These are phyloP conservation scores for Globisporangium ultimum DNA, from an alignment of 352 stramenopile species.

Conservation along the genomic window DNA sequence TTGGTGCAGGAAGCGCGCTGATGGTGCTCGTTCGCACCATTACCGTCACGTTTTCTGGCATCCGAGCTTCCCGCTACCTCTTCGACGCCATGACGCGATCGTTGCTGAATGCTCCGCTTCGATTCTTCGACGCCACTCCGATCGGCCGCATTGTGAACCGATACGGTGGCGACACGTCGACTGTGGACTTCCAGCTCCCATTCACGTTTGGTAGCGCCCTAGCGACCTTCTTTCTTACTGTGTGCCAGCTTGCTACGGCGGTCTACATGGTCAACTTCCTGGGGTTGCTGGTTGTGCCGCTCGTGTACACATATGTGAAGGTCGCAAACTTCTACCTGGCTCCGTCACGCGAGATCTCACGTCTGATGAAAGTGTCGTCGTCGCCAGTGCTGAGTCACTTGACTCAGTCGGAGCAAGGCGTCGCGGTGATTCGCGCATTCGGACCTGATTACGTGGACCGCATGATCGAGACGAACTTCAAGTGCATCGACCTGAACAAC, in stretches of 20 bases:
- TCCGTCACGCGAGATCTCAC: constrained; percentile 36
- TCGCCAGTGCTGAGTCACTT: constrained; percentile 42
- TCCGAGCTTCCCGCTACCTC: constrained; percentile 43
- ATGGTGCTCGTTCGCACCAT: constrained; percentile 31
- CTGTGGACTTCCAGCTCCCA: constrained; percentile 76
- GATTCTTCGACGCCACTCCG: constrained; percentile 92
- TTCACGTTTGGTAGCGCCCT: constrained; percentile 32
- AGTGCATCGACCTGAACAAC: constrained; percentile 22
- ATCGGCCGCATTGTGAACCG: constrained; percentile 89
- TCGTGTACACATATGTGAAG: constrained; percentile 78
- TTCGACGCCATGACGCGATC: constrained; percentile 86
- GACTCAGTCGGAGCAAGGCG: constrained; percentile 35
- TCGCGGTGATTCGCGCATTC: constrained; percentile 39
- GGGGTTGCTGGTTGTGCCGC: constrained; percentile 30
- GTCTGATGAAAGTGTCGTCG: constrained; percentile 29
- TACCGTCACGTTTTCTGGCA: constrained; percentile 31
- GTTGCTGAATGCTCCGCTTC: constrained; percentile 81
- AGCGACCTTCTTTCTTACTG: constrained; percentile 54
- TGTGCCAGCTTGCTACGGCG: constrained; percentile 72
- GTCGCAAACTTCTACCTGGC: constrained; percentile 32
- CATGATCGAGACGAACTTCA: constrained; percentile 22
- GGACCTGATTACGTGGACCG: constrained; percentile 22
- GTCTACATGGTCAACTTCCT: neutral
- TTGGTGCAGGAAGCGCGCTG: constrained; percentile 21
- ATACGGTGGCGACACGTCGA: constrained; percentile 86